Evolutionary conservation across 2,329 filamentous ascomycete genomes (phyloP).

Genomic region (Aspergillus pseudoviridinutans): DNA sequence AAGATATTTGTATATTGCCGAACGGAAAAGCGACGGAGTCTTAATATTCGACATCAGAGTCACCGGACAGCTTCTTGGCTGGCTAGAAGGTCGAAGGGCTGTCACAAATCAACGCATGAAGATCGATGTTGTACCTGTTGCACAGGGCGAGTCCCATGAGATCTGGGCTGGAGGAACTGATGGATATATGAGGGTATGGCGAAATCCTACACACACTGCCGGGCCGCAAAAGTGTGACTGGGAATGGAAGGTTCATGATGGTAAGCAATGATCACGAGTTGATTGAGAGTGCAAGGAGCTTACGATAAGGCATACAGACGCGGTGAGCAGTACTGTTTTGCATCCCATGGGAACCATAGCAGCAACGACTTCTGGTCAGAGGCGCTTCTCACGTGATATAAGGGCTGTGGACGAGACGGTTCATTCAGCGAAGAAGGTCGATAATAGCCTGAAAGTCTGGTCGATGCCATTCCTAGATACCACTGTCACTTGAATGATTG

Average conservation of each 20-base stretch:
- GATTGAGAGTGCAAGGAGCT: neutral
- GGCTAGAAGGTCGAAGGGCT: slow-evolving; percentile 44
- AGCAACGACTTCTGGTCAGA: slow-evolving; percentile 50
- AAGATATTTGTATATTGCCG: slow-evolving; percentile 55
- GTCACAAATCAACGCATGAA: slow-evolving; percentile 54
- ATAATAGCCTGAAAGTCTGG: slow-evolving; percentile 43
- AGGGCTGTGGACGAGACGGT: slow-evolving; percentile 8
- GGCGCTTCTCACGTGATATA: slow-evolving; percentile 19
- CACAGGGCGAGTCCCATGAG: slow-evolving; percentile 42
- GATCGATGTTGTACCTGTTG: slow-evolving; percentile 46
- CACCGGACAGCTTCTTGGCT: slow-evolving; percentile 49
- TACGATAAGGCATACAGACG: slow-evolving; percentile 32
- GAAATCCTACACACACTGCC: slow-evolving; percentile 38
- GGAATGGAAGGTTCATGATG: slow-evolving; percentile 44
- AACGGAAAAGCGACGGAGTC: slow-evolving; percentile 53
- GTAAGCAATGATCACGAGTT: slow-evolving; percentile 23
- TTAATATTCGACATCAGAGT: slow-evolving; percentile 58
- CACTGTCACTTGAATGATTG: neutral
- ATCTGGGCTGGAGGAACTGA: slow-evolving; percentile 59
- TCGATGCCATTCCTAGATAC: slow-evolving; percentile 24
- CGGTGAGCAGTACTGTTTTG: slow-evolving; percentile 43
- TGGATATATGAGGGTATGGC: slow-evolving; percentile 52
- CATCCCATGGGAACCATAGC: slow-evolving; percentile 46
- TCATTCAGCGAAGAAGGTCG: slow-evolving; percentile 6
- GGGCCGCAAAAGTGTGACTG: slow-evolving; percentile 42